Base-by-base conservation (phyloP, 2,329 filamentous ascomycete species). In the Pestalotiopsis fici region DNA sequence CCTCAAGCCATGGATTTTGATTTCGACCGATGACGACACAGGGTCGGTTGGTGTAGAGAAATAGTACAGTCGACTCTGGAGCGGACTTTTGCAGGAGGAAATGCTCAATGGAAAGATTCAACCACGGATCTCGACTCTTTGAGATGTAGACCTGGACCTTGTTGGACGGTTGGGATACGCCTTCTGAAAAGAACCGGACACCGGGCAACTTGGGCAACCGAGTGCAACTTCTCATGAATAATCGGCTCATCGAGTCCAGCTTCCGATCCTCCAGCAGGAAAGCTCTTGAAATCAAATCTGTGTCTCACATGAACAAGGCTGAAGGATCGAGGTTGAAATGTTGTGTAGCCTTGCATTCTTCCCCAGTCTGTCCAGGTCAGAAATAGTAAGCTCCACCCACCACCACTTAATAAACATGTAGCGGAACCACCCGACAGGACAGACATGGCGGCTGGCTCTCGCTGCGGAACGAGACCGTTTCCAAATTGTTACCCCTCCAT, bases 1-100 rank as follows among this genome's bases (percentile, higher is more conserved):
- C 90, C 82, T 99, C 96, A 9, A 93, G 86, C 96, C 95, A 99
- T 65, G 96, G 96, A 78, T 99, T 99, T 82, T 99, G 96, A 78
- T 99, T 99, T 68, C 96, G 90, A 56, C 96, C 96, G 72, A 99
- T 91, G 76, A 99, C 91, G 68, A 99, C 87, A 77, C 93, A 94
- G 0, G 95, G 94, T 47, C 88, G 81, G 81, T 99, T 98, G 74
- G 90, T 88, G 82, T 98, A 99, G 63, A 98, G 87, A 66, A 98
- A 92, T 2, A 98, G 87, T 63, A 98, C 81, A 15, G 88, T 91
- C 13, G 94, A 94, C 68, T 92, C 87, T 6, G 89, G 83, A 1
- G 90, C 87, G 0, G 91, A 91, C 65, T 89, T 89, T 74, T 93
- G 89, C 7, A 98, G 88, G 35, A 99, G 90, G 78, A 93, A 91